Percentiles rank a stretch among this genome's conserved stretches.
Evolutionary conservation across 768 basidiomycete genomes (phyloP).

Genomic region (Kwoniella botswanensis): DNA sequence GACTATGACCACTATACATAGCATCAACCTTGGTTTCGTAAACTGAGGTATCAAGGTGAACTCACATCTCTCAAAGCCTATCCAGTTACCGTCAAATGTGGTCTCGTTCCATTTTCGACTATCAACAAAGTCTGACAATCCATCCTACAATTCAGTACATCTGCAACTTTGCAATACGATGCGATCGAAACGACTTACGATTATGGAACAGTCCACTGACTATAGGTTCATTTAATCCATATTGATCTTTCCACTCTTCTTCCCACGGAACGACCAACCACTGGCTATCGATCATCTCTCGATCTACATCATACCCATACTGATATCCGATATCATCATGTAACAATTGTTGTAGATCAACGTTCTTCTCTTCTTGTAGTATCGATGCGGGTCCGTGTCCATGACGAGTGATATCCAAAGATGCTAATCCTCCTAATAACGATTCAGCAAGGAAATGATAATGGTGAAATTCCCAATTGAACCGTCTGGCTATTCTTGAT

Average conservation of each 20-base stretch:
- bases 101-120: background rate
- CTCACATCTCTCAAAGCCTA: conserved; percentile 28
- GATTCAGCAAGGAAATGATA: conserved; percentile 23
- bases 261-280: conserved; percentile 20
- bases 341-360: background rate
- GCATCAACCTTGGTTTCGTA: too few relatives aligned
- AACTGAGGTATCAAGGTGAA: background rate
- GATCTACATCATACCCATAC: conserved; percentile 32
- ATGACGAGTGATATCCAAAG: background rate
- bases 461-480: conserved; percentile 14
- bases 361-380: background rate
- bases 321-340: conserved; percentile 33
- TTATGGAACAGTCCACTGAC: conserved; percentile 21
- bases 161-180: too few relatives aligned
- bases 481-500: background rate
- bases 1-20: conserved; percentile 31
- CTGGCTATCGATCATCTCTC: background rate
- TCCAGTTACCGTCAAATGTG: conserved; percentile 13
- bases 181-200: conserved; percentile 15
- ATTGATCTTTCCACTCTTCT: conserved; percentile 21
- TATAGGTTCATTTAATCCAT: conserved; percentile 33
- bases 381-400: too few relatives aligned
- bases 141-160: background rate
- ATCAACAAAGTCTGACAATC: background rate
- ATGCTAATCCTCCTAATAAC: conserved; percentile 16